phyloP scores from a whole-genome alignment of 768 basidiomycete genomes.

The Lactarius pseudohatsudake region DNA sequence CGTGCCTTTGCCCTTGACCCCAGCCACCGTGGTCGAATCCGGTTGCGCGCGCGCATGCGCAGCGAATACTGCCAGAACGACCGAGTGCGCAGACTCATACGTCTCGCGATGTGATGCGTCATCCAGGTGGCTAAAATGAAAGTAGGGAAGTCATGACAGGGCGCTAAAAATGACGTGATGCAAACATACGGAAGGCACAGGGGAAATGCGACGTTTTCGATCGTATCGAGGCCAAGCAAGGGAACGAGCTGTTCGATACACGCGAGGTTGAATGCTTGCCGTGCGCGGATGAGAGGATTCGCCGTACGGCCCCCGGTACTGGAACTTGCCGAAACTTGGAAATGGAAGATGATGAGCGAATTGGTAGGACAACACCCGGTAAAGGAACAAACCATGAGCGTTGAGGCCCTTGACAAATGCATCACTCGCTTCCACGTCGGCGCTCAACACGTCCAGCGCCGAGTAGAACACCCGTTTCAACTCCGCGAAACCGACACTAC shows the following conservation, averaged over 20 bases:
- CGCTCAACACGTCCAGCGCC: slow-evolving; percentile 69
- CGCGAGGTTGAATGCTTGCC: slow-evolving; percentile 61
- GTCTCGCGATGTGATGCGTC: slow-evolving; percentile 62
- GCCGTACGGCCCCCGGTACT: slow-evolving; percentile 4
- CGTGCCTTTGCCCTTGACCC: slow-evolving; percentile 6
- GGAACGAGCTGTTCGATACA: slow-evolving; percentile 78
- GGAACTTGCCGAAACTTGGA: slow-evolving; percentile 3
- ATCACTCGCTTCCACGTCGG: slow-evolving; percentile 39
- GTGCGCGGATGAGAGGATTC: slow-evolving; percentile 18
- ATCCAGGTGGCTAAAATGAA: slow-evolving; percentile 52
- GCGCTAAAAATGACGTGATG: slow-evolving; percentile 20
- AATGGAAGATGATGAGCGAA: slow-evolving; percentile 1
- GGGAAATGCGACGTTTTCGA: slow-evolving; percentile 57
- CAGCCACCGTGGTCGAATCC: slow-evolving; percentile 10
- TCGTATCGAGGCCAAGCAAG: slow-evolving; percentile 50
- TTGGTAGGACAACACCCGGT: background rate
- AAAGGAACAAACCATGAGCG: slow-evolving; percentile 8
- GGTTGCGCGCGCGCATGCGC: slow-evolving; percentile 46
- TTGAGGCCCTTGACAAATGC: slow-evolving; percentile 42
- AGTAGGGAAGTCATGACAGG: slow-evolving; percentile 13
- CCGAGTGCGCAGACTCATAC: slow-evolving; percentile 88
- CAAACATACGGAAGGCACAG: slow-evolving; percentile 63
- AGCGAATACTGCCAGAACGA: slow-evolving; percentile 72
- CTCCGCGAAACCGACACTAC: slow-evolving; percentile 60
- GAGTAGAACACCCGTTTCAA: slow-evolving; percentile 75